phyloP scores from a whole-genome alignment of 2,329 filamentous ascomycete genomes.

The Xylariaceae sp. region DNA sequence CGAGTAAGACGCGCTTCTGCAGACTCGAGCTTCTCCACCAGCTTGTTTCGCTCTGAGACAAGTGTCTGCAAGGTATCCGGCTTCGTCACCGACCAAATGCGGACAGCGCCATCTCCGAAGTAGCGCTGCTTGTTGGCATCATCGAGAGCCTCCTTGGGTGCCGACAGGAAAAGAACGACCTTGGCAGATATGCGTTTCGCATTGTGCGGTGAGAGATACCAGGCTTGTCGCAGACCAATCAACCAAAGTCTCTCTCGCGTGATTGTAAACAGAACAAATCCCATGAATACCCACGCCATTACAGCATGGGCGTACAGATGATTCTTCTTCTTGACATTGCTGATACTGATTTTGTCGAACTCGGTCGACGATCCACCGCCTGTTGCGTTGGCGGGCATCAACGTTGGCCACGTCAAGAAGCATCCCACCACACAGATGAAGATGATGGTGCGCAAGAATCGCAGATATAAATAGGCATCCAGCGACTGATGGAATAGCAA shows the following conservation, averaged over 20 bases:
- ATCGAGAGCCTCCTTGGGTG: conserved; percentile 74
- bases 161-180: conserved; percentile 88
- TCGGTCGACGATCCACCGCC: conserved; percentile 65
- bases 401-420: conserved; percentile 78
- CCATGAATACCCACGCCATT: conserved; percentile 79
- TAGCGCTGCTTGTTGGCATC: conserved; percentile 70
- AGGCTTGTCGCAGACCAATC: conserved; percentile 91
- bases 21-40: conserved; percentile 74
- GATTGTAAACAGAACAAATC: conserved; percentile 85
- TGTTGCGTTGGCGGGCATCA: conserved; percentile 81
- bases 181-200: conserved; percentile 82
- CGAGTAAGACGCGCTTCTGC: conserved; percentile 82
- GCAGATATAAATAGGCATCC: conserved; percentile 84
- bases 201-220: conserved; percentile 81
- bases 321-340: conserved; percentile 55
- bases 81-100: conserved; percentile 80
- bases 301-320: conserved; percentile 79
- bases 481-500: conserved; percentile 83
- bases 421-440: conserved; percentile 79
- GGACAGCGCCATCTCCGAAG: conserved; percentile 76
- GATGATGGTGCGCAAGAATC: conserved; percentile 75
- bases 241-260: conserved; percentile 90
- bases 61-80: conserved; percentile 72
- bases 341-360: conserved; percentile 61
- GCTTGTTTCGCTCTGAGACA: conserved; percentile 72